Evolutionary conservation across 2,329 filamentous ascomycete species (phyloP), one percentile per base, ranked within the genome.

Genomic region (Neofusicoccum parvum): DNA sequence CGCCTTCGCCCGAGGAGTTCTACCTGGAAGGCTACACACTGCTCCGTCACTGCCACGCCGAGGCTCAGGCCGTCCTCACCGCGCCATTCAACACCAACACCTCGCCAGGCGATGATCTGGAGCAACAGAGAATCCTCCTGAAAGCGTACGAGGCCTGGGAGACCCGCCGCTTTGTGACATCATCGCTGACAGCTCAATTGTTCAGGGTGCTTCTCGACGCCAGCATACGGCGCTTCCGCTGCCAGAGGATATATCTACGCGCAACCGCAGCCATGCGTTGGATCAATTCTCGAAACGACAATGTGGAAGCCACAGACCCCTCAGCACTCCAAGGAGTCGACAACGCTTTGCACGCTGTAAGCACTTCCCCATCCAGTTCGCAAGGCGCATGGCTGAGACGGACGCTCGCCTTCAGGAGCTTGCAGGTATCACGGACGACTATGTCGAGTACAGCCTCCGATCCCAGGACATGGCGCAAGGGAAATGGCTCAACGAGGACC

Each of bases 401-500:
- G 27, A 45, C 9, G 17, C 49, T 15, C 10, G 6, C 14, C 5
- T 56, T 59, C 70, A 89, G 84, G 87, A 89, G 73, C 77, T 88
- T 50, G 78, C 80, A 14, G 79, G 80, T 32, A 81, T 88, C 67
- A 87, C 86, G 14, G 85, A 89, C 69, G 79, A 81, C 51, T 79
- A 85, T 68, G 83, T 88, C 54, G 80, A 86, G 60, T 79, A 82
- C 65, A 83, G 85, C 36, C 80, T 89, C 17, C 82, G 83, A 67
- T 77, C 80, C 32, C 82, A 84, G 46, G 87, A 89, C 71, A 71
- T 78, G 49, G 77, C 82, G 48, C 84, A 86, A 68, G 84, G 85
- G 45, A 87, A 88, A 76, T 89, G 87, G 86, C 78, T 88, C 50
- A 76, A 78, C 43, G 87, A 89, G 67, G 87, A 89, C 71, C 87